A percentile compares a stretch with the other conserved stretches of the same genome.
These are phyloP conservation scores for Condylostoma magnum DNA, from an alignment of 169 alveolate genomes.

Conservation along the genomic window DNA sequence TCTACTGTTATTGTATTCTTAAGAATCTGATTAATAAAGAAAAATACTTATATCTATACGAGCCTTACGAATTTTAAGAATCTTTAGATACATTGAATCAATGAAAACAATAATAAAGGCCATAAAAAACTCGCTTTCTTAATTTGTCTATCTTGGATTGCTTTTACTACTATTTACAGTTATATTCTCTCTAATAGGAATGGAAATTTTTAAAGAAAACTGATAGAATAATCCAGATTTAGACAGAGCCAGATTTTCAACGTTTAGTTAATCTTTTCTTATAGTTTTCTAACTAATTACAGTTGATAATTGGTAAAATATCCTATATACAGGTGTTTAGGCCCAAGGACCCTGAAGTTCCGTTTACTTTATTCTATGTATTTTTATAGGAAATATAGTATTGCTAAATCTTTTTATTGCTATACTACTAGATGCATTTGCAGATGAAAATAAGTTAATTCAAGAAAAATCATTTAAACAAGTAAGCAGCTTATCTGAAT, in stretches of 20 bases:
- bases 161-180: slow-evolving; percentile 67
- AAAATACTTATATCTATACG: slow-evolving; percentile 27
- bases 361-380: slow-evolving; percentile 76
- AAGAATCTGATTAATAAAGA: slow-evolving; percentile 50
- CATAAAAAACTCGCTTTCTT: slow-evolving; percentile 5
- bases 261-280: slow-evolving; percentile 64
- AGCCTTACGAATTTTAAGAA: slow-evolving; percentile 7
- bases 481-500: not conserved
- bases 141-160: slow-evolving; percentile 55
- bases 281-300: slow-evolving; percentile 77
- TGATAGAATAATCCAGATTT: slow-evolving; percentile 56
- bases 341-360: slow-evolving; percentile 28
- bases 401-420: slow-evolving; percentile 82
- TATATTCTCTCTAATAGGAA: slow-evolving; percentile 76
- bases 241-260: slow-evolving; percentile 50
- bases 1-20: slow-evolving; percentile 22
- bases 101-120: not conserved
- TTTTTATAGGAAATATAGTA: slow-evolving; percentile 82
- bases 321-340: slow-evolving; percentile 48
- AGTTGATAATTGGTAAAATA: slow-evolving; percentile 66
- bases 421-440: slow-evolving; percentile 70
- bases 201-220: slow-evolving; percentile 59
- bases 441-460: not conserved
- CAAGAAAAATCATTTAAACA: slow-evolving; percentile 7
- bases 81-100: slow-evolving; percentile 5